Conservation (phyloP, 106 monocot genomes). For the Acorus gramineus region DNA sequence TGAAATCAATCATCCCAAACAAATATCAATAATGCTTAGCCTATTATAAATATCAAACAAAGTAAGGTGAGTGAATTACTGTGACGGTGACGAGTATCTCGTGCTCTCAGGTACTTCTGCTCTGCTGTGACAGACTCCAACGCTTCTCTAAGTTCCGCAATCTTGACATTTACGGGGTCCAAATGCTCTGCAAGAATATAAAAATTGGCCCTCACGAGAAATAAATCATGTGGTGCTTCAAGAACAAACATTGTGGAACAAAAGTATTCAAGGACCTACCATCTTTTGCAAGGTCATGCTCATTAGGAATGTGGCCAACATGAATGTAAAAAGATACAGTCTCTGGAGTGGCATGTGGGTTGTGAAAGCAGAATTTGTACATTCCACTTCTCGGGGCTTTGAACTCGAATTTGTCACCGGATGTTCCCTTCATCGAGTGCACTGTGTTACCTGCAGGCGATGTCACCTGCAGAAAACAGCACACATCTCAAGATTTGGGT, state of each 20-base stretch:
- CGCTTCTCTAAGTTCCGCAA: conserved; percentile 92
- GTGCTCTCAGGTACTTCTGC: conserved; percentile 86
- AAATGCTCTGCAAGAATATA: conserved; percentile 64
- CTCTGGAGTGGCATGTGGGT: conserved; percentile 60
- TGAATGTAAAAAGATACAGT: conserved; percentile 95
- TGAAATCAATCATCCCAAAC: no score
- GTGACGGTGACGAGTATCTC: conserved; percentile 76
- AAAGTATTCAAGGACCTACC: conserved; percentile 33
- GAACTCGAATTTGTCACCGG: conserved; percentile 93
- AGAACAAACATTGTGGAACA: background rate
- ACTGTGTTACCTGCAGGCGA: conserved; percentile 70
- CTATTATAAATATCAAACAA: no score
- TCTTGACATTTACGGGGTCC: conserved; percentile 94
- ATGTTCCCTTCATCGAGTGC: conserved; percentile 61
- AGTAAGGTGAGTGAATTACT: conserved; percentile 34
- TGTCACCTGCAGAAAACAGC: conserved; percentile 47
- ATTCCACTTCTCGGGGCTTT: conserved; percentile 80
- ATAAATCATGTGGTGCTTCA: background rate
- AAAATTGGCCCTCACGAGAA: background rate
- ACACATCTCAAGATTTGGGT: background rate
- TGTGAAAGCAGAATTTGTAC: conserved; percentile 98
- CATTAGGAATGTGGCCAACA: conserved; percentile 85
- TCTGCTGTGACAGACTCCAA: conserved; percentile 87
- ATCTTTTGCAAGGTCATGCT: conserved; percentile 94
- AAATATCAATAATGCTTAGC: no score